These are phyloP conservation scores for Periconia sp. DNA, from an alignment of 2,329 filamentous ascomycete genomes.

Conservation along the genomic window DNA sequence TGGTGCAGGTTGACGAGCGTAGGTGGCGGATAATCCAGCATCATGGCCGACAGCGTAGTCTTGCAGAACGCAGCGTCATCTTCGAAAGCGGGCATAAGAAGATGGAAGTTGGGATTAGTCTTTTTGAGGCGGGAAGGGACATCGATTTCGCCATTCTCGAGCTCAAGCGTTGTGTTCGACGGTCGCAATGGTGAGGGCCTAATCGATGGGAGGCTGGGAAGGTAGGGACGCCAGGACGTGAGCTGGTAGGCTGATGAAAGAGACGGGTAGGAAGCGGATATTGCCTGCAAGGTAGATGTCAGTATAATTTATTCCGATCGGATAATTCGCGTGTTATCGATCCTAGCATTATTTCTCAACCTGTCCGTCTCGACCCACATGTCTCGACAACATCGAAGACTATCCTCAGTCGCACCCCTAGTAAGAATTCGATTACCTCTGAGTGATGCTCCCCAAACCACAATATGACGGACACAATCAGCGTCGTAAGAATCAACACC, in stretches of 20 bases:
- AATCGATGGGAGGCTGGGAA: conserved; percentile 28
- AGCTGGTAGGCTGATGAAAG: conserved; percentile 31
- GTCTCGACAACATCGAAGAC: too few relatives aligned
- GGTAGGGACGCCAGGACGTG: conserved; percentile 35
- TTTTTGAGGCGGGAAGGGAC: conserved; percentile 39
- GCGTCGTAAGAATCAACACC: conserved; percentile 24
- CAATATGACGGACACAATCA: conserved; percentile 27
- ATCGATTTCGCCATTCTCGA: conserved; percentile 39
- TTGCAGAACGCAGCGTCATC: conserved; percentile 62
- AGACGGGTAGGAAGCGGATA: conserved; percentile 33
- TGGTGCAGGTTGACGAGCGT: conserved; percentile 58
- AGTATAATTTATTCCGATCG: too few relatives aligned
- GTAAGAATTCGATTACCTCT: conserved; percentile 23
- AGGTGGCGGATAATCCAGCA: conserved; percentile 65
- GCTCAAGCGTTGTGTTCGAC: conserved; percentile 40
- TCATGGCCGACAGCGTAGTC: conserved; percentile 62
- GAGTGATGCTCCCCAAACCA: conserved; percentile 24
- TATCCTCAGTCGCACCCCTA: too few relatives aligned
- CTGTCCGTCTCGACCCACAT: too few relatives aligned
- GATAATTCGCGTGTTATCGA: too few relatives aligned
- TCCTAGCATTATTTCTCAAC: too few relatives aligned
- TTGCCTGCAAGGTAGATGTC: conserved; percentile 21
- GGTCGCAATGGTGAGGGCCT: conserved; percentile 36
- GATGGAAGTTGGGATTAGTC: conserved; percentile 55
- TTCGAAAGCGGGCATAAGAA: conserved; percentile 59